Base-by-base conservation (phyloP, 1,284 basidiomycete species). In the Paramarasmius palmivorus region DNA sequence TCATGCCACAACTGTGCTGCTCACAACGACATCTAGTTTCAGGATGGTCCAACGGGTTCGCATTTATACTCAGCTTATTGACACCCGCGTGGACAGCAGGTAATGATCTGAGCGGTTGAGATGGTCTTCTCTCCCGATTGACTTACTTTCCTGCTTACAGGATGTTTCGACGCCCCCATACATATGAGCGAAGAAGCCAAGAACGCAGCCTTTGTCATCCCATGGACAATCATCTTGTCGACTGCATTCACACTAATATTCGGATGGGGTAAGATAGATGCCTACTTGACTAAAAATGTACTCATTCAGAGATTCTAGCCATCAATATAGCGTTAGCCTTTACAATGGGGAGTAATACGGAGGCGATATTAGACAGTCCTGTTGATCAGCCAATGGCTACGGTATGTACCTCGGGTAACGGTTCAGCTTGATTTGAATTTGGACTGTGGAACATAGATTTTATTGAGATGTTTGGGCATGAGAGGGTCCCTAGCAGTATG, bases 21-120 rank as follows among this genome's bases (percentile, higher is more conserved):
- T 22, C 46, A 57, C 37, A 22, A 10, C 48, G 23, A 49, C 51
- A 40, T 3, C 12, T 56, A 89, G 87, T 83, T 14, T 78, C 81
- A 50, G 82, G 82, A 10, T 93, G 88, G 86, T 73, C 82, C 0
- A 73, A 78, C 60, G 87, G 88, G 1, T 90, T 79, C 59, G 85
- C 91, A 0, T 92, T 92, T 63, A 78, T 91, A 37, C 67, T 90
- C 22, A 87, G 68, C 8, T 74, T 75, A 58, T 59, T 77, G 40
- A 72, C 73, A 15, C 74, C 76, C 0, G 73, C 73, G 1, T 78
- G 76, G 76, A 77, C 75, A 4, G 70, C 77, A 15, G 68, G 72
- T n/a, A n/a, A n/a, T n/a, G n/a, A n/a, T n/a, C n/a, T 66, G 38
- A 45, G 64, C 61, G 23, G 29, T 32, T 35, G n/a, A 17, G n/a